Conservation (phyloP, 2,329 filamentous ascomycete species). For the Arthrinium phaeospermum region DNA sequence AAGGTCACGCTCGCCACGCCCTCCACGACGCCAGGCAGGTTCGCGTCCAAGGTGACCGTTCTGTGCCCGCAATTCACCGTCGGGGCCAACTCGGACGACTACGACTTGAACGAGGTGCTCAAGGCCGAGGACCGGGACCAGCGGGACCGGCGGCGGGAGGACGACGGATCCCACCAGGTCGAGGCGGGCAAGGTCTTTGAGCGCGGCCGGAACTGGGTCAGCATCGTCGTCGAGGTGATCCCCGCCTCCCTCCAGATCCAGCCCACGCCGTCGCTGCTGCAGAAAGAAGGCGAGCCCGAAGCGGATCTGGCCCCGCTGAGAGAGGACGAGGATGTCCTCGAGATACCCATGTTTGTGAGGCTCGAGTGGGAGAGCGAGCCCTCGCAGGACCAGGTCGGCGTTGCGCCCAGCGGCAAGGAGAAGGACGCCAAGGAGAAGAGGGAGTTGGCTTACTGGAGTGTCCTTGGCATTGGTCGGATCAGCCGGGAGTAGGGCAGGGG, state of each 20-base stretch:
- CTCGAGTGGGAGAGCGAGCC: conserved; percentile 85
- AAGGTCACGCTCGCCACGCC: conserved; percentile 88
- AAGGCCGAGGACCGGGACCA: conserved; percentile 53
- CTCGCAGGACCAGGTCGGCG: conserved; percentile 68
- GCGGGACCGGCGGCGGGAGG: conserved; percentile 44
- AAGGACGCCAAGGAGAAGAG: conserved; percentile 75
- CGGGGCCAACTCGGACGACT: conserved; percentile 86
- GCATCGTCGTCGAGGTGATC: conserved; percentile 89
- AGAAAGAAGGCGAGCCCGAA: conserved; percentile 41
- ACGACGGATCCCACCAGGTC: conserved; percentile 59
- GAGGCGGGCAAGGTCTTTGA: conserved; percentile 98
- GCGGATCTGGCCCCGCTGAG: conserved; percentile 52
- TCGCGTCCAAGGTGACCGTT: conserved; percentile 83
- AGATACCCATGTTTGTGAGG: conserved; percentile 93
- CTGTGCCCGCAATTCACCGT: conserved; percentile 94
- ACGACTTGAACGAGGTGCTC: conserved; percentile 87
- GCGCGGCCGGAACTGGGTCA: conserved; percentile 90
- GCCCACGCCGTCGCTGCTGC: conserved; percentile 35
- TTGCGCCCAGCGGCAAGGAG: conserved; percentile 55
- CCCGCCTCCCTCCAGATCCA: conserved; percentile 60
- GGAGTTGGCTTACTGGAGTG: conserved; percentile 95
- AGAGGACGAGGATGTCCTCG: conserved; percentile 70
- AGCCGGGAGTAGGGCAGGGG: conserved; percentile 48
- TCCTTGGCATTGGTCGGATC: conserved; percentile 86
- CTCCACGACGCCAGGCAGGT: conserved; percentile 75